phyloP scores from a whole-genome alignment of 106 monocot genomes.

The Allium sativum region DNA sequence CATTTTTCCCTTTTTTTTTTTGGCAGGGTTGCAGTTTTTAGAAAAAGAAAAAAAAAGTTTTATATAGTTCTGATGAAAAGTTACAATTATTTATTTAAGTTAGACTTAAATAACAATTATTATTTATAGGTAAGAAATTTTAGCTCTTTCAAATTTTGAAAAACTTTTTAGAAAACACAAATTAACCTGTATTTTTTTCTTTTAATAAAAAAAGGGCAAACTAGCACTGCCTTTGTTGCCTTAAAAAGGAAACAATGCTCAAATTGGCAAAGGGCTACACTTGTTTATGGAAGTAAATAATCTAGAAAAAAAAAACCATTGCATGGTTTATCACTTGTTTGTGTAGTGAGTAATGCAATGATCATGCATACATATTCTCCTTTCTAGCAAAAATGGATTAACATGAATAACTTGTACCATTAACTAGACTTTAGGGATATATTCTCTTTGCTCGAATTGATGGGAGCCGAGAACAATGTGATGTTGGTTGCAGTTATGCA shows the following conservation, averaged over 20 bases:
- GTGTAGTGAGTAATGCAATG: neutral
- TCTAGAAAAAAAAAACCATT: neutral
- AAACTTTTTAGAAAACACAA: no score
- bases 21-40: no score
- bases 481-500: slow-evolving; percentile 4
- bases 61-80: no score
- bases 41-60: no score
- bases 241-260: neutral
- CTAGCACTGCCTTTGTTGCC: no score
- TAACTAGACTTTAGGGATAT: slow-evolving; percentile 4
- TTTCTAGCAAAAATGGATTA: neutral
- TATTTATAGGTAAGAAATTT: no score
- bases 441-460: slow-evolving; percentile 6
- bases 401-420: neutral
- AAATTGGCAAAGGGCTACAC: slow-evolving; percentile 5
- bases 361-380: neutral
- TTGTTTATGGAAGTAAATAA: neutral
- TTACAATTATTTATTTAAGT: no score
- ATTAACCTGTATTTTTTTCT: no score
- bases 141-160: no score
- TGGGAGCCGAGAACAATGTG: slow-evolving; percentile 6
- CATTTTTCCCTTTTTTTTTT: no score
- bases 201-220: no score
- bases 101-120: no score
- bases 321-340: neutral